Evolutionary conservation across 495 filamentous ascomycete genomes (phyloP), one percentile per base, ranked within the genome.

Genomic region (Penicillium coprophilum): DNA sequence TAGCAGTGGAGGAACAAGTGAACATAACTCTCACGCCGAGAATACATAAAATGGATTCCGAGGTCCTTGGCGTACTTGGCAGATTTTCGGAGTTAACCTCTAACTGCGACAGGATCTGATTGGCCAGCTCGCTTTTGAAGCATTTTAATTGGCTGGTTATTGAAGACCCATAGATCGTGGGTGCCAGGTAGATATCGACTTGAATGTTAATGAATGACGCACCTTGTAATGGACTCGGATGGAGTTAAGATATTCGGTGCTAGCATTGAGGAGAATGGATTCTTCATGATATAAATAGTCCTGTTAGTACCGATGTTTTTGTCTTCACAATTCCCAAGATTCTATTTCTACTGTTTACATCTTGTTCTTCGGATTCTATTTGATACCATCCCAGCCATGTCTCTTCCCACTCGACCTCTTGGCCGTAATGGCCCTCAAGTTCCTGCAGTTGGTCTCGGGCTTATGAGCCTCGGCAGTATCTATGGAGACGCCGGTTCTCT

Each of bases 351-450:
- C 32, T 15, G 12, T 13, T 36, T 12, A 13, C 31, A 36, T 36
- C 32, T n/a, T 15, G 13, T 36, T 13, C 6, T 6, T 36, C 9
- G 19, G 10, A 43, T 43, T 43, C 40, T 43, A 10, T 43, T 20
- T 12, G 40, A 43, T 20, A 43, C 2, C 40, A 23, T 21, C 13
- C 8, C 11, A 43, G 11, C 40, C 10, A 67, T 64, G 64, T 49
- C 58, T 55, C 17, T 38, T 21, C 61, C 61, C 36, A 17, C 47
- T 17, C 74, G 82, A 34, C 58, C 67, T 27, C 69, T 85, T 6
- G 83, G 84, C 49, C 69, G 64, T 12, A 65, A 80, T 62, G 82
- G 81, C 3, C 84, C 84, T 21, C 58, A 75, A 51, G 77, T 85
- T 13, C 53, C 75, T 12, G 75, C 78, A 10, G 58, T 85, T 7